Evolutionary conservation across 2,329 filamentous ascomycete genomes (phyloP).

Genomic region (Arthroderma uncinatum): DNA sequence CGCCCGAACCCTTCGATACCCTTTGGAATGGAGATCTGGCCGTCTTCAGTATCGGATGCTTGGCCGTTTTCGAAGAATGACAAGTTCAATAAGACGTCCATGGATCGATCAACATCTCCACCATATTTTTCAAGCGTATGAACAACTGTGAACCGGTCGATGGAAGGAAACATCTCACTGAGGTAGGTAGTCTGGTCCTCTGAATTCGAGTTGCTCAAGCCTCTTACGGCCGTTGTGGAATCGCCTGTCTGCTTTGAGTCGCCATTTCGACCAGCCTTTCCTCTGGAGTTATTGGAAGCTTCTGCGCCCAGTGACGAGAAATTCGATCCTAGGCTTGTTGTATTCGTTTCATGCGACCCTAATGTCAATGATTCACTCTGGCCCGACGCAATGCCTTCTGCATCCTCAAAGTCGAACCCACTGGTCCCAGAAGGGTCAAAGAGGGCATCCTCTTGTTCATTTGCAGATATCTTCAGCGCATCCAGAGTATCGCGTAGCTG

Average conservation of each 20-base stretch:
- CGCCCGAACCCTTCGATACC: conserved; percentile 68
- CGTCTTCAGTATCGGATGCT: conserved; percentile 25
- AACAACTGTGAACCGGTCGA: conserved; percentile 55
- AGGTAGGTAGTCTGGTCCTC: conserved; percentile 42
- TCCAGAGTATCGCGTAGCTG: conserved; percentile 51
- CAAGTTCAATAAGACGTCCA: conserved; percentile 71
- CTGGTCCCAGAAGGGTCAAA: conserved; percentile 70
- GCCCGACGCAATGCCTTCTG: conserved; percentile 20
- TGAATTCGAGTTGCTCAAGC: conserved; percentile 45
- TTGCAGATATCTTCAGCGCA: conserved; percentile 55
- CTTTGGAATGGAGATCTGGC: conserved; percentile 44
- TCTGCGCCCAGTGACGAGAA: conserved; percentile 31
- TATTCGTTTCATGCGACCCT: conserved; percentile 39
- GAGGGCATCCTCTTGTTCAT: conserved; percentile 50
- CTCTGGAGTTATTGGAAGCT: conserved; percentile 5
- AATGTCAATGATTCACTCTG: conserved; percentile 24
- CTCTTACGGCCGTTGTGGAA: conserved; percentile 18
- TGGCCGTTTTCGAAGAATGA: conserved; percentile 57
- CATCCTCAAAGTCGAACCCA: conserved; percentile 24
- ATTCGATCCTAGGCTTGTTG: conserved; percentile 40
- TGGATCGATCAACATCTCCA: conserved; percentile 56
- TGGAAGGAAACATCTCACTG: conserved; percentile 57
- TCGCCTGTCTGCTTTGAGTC: conserved; percentile 8
- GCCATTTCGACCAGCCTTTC: background rate
- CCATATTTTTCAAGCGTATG: conserved; percentile 57